Conservation (phyloP, 805 yeast genomes). For the Candida morakotiae region DNA sequence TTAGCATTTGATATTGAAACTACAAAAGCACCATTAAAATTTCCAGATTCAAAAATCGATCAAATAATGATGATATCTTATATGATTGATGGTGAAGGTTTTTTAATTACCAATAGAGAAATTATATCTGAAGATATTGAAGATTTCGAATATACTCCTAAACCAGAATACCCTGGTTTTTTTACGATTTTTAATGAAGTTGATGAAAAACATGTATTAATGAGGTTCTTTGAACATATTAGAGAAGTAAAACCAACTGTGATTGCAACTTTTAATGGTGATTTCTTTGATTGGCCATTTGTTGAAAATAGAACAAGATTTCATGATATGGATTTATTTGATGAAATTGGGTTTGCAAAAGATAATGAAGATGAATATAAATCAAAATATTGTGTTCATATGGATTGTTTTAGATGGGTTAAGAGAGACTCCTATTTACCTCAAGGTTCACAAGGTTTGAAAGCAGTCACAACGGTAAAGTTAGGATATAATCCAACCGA, state of each 20-base stretch:
- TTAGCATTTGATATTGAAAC: conserved; percentile 98
- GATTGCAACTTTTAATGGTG: conserved; percentile 98
- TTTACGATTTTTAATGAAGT: conserved; percentile 89
- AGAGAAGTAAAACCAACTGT: conserved; percentile 88
- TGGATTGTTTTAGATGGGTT: conserved; percentile 98
- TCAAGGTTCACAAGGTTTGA: conserved; percentile 97
- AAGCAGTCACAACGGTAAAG: conserved; percentile 94
- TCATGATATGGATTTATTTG: conserved; percentile 84
- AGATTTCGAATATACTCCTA: conserved; percentile 96
- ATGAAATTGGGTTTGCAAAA: conserved; percentile 89
- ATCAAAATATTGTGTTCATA: conserved; percentile 87
- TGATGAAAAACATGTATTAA: conserved; percentile 71
- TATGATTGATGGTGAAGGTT: conserved; percentile 98
- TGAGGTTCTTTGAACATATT: conserved; percentile 84
- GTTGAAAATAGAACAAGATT: conserved; percentile 82
- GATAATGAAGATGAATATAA: conserved; percentile 91
- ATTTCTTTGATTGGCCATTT: conserved; percentile 98
- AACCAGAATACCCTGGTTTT: conserved; percentile 88
- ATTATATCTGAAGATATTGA: conserved; percentile 92
- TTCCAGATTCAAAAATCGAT: conserved; percentile 88
- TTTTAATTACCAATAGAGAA: conserved; percentile 86
- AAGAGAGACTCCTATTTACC: conserved; percentile 96
- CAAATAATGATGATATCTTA: conserved; percentile 98
- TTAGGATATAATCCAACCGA: conserved; percentile 96
- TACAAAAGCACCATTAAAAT: conserved; percentile 91